These are phyloP conservation scores for Amanita molliuscula DNA, from an alignment of 768 basidiomycete genomes.

Conservation along the genomic window DNA sequence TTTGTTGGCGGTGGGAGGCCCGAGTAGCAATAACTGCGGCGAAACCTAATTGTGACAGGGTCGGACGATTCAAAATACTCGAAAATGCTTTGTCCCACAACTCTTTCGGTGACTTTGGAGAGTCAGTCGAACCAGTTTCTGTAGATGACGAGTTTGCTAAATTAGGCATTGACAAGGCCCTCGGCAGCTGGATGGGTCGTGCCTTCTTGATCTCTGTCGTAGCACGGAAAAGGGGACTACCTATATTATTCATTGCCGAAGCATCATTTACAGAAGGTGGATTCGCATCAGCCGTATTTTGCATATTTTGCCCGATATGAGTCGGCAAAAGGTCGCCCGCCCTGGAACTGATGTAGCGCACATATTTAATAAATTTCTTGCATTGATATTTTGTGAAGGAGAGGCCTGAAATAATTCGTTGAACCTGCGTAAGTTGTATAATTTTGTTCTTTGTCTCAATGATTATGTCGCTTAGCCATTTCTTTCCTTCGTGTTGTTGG, in stretches of 20 bases:
- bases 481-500: constrained; percentile 40
- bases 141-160: background rate
- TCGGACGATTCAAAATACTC: constrained; percentile 1
- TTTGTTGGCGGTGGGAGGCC: constrained; percentile 23
- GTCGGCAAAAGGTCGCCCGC: constrained; percentile 2
- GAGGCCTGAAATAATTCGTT: background rate
- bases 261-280: background rate
- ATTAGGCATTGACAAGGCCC: constrained; percentile 9
- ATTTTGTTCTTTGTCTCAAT: constrained; percentile 24
- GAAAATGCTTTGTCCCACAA: constrained; percentile 8
- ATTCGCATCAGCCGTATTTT: background rate
- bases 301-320: background rate
- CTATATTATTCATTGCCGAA: background rate
- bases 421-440: background rate
- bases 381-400: background rate
- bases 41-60: constrained; percentile 3
- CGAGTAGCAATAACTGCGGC: constrained; percentile 8
- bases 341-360: background rate
- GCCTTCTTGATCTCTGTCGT: background rate
- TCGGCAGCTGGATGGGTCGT: background rate
- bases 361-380: background rate
- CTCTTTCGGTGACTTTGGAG: constrained; percentile 8
- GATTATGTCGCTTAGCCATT: constrained; percentile 48
- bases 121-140: background rate
- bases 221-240: background rate